A percentile compares a stretch with the other conserved stretches of the same genome.
Conservation (phyloP, 129 eudicot genomes). For the Helianthus tuberosus region DNA sequence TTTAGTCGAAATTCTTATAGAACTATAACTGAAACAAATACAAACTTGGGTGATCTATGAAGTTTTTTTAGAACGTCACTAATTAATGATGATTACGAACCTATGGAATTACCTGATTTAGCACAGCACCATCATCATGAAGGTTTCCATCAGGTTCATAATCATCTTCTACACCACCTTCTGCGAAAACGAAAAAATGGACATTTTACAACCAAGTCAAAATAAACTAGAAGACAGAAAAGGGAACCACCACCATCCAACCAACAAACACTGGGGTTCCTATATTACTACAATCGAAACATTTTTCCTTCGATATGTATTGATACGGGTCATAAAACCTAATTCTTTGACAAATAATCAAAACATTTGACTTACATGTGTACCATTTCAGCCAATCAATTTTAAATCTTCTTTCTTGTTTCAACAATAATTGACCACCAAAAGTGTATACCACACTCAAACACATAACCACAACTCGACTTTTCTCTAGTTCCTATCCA, state of each 20-base stretch:
- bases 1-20: background rate
- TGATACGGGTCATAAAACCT: too few species aligned
- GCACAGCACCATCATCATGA: constrained; percentile 21
- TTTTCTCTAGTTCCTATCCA: too few species aligned
- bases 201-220: too few species aligned
- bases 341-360: too few species aligned
- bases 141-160: constrained; percentile 19
- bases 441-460: too few species aligned
- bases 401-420: too few species aligned
- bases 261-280: background rate
- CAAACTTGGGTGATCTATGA: background rate
- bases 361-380: too few species aligned
- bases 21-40: background rate
- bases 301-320: background rate
- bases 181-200: constrained; percentile 4
- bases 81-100: background rate
- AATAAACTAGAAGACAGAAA: background rate
- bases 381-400: too few species aligned
- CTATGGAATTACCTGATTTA: constrained; percentile 26
- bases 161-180: constrained; percentile 37
- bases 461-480: too few species aligned
- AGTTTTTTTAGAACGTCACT: background rate
- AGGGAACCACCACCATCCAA: background rate
- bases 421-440: too few species aligned
- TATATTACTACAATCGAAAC: background rate